Conservation (phyloP, 805 yeast genomes). For the Trichomonascus vanleenenianus region DNA sequence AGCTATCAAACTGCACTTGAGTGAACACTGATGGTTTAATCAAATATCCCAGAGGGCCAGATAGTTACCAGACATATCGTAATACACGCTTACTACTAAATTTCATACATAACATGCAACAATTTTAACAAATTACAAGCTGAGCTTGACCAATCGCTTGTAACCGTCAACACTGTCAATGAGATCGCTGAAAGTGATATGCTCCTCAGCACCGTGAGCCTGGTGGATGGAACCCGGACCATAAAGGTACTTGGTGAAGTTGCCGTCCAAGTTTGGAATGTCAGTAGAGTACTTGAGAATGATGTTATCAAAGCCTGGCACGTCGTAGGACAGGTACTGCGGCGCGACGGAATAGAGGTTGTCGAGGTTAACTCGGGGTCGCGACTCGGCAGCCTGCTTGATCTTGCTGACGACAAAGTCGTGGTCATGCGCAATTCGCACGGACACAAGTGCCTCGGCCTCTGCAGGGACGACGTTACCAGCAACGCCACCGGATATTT, state of each 20-base stretch:
- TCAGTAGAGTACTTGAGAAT: slow-evolving; percentile 48
- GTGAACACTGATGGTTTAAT: too few relatives aligned
- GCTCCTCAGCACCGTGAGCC: slow-evolving; percentile 55
- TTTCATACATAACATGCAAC: too few relatives aligned
- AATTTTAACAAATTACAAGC: too few relatives aligned
- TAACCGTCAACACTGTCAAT: slow-evolving; percentile 46
- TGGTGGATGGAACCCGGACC: slow-evolving; percentile 61
- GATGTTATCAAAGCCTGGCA: slow-evolving; percentile 55
- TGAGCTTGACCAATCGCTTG: slow-evolving; percentile 32
- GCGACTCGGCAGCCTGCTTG: slow-evolving; percentile 27
- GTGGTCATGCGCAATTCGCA: slow-evolving; percentile 47
- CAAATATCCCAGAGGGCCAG: too few relatives aligned
- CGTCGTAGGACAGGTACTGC: slow-evolving; percentile 45
- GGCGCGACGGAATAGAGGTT: slow-evolving; percentile 31
- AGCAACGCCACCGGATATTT: slow-evolving; percentile 54
- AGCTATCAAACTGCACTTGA: too few relatives aligned
- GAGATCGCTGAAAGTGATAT: slow-evolving; percentile 41
- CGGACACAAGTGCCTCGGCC: slow-evolving; percentile 41
- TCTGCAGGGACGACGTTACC: slow-evolving; percentile 55
- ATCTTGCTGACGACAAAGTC: slow-evolving; percentile 34
- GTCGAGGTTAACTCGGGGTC: slow-evolving; percentile 17
- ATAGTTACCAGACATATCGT: too few relatives aligned
- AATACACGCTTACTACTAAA: too few relatives aligned
- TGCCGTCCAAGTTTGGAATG: slow-evolving; percentile 38
- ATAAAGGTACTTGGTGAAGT: slow-evolving; percentile 43